A percentile compares a stretch with the other conserved stretches of the same genome.
Conservation (phyloP, 1,284 basidiomycete species). For the Malassezia caprae region DNA sequence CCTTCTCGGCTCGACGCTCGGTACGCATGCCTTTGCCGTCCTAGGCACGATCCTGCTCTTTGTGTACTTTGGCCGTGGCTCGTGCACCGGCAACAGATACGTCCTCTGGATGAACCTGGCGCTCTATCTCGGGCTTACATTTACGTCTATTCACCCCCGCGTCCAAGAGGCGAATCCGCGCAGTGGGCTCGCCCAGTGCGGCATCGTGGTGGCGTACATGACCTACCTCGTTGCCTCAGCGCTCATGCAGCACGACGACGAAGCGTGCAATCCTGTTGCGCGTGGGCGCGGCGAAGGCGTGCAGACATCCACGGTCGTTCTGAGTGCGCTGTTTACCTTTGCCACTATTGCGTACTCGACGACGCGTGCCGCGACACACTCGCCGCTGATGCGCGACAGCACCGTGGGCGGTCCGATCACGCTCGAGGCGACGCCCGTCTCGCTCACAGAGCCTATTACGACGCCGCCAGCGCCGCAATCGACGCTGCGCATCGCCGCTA, state of each 20-base stretch:
- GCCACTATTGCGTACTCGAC: conserved; percentile 96
- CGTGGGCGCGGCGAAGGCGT: conserved; percentile 58
- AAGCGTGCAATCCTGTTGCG: conserved; percentile 75
- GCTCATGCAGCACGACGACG: conserved; percentile 78
- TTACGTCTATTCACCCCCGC: conserved; percentile 70
- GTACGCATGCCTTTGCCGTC: conserved; percentile 73
- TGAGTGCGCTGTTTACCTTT: conserved; percentile 93
- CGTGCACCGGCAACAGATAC: conserved; percentile 81
- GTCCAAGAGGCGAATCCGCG: conserved; percentile 89
- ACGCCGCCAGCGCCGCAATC: conserved; percentile 78
- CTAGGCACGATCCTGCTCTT: conserved; percentile 78
- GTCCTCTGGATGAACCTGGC: conserved; percentile 90
- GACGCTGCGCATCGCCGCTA: conserved; percentile 80
- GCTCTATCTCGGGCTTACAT: conserved; percentile 68
- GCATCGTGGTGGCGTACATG: conserved; percentile 93
- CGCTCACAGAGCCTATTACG: conserved; percentile 49
- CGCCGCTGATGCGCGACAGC: conserved; percentile 72
- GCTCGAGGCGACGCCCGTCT: conserved; percentile 36
- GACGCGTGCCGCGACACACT: conserved; percentile 86
- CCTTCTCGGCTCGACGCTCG: conserved; percentile 80
- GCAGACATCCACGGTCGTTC: conserved; percentile 72
- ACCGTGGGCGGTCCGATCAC: conserved; percentile 51
- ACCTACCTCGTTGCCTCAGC: conserved; percentile 92
- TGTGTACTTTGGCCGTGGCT: conserved; percentile 76
- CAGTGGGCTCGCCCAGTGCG: conserved; percentile 85